A percentile compares a stretch with the other conserved stretches of the same genome.
phyloP scores from a whole-genome alignment of 108 stramenopile species.

The Asterionellopsis glacialis region DNA sequence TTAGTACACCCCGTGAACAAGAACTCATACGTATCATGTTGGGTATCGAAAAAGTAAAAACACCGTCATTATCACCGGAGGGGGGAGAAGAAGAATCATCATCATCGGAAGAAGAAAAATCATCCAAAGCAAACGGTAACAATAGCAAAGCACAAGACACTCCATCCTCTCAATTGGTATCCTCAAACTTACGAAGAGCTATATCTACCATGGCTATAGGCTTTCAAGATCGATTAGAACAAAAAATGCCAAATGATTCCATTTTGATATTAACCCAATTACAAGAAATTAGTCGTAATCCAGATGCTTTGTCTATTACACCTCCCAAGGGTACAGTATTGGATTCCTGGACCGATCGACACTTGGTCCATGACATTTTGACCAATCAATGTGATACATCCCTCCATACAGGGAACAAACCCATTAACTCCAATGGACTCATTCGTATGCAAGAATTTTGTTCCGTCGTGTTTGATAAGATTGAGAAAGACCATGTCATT shows the following conservation, averaged over 20 bases:
- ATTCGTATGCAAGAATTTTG: constrained; percentile 73
- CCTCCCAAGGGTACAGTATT: constrained; percentile 41
- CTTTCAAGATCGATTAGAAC: constrained; percentile 50
- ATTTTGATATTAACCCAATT: constrained; percentile 64
- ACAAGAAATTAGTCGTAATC: constrained; percentile 85
- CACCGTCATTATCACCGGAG: neutral
- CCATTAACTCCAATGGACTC: constrained; percentile 59
- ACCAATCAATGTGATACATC: constrained; percentile 48
- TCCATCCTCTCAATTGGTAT: constrained; percentile 41
- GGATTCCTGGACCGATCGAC: constrained; percentile 67
- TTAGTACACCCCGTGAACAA: constrained; percentile 41
- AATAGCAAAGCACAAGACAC: no score
- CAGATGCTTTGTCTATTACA: constrained; percentile 81
- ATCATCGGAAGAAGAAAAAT: no score
- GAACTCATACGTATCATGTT: constrained; percentile 31
- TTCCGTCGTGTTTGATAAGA: constrained; percentile 49
- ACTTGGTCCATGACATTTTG: constrained; percentile 35
- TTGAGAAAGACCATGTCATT: constrained; percentile 41
- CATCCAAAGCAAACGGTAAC: no score
- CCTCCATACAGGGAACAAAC: constrained; percentile 81
- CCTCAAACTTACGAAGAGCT: constrained; percentile 80
- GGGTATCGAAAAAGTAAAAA: constrained; percentile 32
- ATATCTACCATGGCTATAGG: constrained; percentile 78
- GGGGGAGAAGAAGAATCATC: neutral
- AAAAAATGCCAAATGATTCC: constrained; percentile 28